Conservation (phyloP, 2,329 filamentous ascomycete species). For the Gliomastix tumulicola region DNA sequence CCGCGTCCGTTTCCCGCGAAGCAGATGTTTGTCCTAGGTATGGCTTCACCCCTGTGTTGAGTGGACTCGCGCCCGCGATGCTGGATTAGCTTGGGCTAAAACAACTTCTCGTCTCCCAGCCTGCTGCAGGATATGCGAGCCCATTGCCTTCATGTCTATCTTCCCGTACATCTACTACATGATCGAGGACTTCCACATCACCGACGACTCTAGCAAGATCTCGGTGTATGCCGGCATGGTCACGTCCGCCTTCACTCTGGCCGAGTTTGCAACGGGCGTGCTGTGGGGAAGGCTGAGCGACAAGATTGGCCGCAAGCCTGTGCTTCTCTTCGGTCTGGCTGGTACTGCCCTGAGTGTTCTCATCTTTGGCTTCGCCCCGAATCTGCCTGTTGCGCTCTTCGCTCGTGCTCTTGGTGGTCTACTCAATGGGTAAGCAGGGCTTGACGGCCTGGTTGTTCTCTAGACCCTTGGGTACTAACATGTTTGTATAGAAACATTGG, state of each 20-base stretch:
- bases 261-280: constrained; percentile 87
- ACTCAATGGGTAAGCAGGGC: constrained; percentile 72
- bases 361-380: constrained; percentile 84
- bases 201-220: constrained; percentile 70
- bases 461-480: too few relatives aligned
- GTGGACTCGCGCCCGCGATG: too few relatives aligned
- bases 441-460: too few relatives aligned
- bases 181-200: constrained; percentile 86
- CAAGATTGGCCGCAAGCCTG: constrained; percentile 84
- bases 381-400: constrained; percentile 72
- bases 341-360: constrained; percentile 92
- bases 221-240: constrained; percentile 93
- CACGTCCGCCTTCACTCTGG: constrained; percentile 91
- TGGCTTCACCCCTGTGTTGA: constrained; percentile 13
- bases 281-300: constrained; percentile 94
- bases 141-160: constrained; percentile 99
- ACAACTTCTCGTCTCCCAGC: too few relatives aligned
- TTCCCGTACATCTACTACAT: constrained; percentile 99
- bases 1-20: constrained; percentile 27
- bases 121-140: constrained; percentile 92
- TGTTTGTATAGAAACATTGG: constrained; percentile 74
- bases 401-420: constrained; percentile 85
- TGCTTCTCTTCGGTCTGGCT: constrained; percentile 79
- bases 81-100: too few relatives aligned
- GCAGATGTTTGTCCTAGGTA: constrained; percentile 49